A percentile compares a stretch with the other conserved stretches of the same genome.
Evolutionary conservation across 208 protist genomes (phyloP).

Genomic region (Crithidia fasciculata): DNA sequence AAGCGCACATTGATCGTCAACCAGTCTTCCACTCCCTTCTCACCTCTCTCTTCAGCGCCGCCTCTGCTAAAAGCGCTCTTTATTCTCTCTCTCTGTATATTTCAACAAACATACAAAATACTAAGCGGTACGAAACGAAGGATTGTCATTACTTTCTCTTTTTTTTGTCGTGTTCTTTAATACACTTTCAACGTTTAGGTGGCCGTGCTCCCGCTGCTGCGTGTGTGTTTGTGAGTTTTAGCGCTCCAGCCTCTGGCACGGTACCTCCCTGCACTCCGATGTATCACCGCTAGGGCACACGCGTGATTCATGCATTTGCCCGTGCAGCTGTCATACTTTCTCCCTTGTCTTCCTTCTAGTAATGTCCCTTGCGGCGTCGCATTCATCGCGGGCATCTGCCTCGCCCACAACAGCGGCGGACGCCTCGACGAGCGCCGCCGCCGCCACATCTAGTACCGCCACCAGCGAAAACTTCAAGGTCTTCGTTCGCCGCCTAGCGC

Average conservation of each 20-base stretch:
- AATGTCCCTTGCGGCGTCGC: conserved; percentile 4
- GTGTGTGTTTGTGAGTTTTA: no score
- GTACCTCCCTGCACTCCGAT: no score
- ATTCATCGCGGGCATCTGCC: conserved; percentile 7
- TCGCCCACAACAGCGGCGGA: background rate
- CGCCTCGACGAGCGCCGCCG: background rate
- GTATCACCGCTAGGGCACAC: no score
- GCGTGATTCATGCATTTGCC: no score
- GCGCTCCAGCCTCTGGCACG: no score
- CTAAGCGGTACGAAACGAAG: background rate
- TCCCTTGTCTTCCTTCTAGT: background rate
- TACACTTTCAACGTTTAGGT: background rate
- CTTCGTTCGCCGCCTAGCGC: conserved; percentile 60
- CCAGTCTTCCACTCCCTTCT: no score
- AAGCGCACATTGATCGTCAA: no score
- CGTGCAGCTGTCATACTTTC: background rate
- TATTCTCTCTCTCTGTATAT: no score
- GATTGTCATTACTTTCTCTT: background rate
- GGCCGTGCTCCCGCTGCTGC: no score
- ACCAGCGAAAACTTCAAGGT: conserved; percentile 54
- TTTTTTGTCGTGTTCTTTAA: background rate
- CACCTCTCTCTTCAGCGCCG: no score
- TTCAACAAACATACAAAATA: background rate
- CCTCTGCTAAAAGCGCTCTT: no score
- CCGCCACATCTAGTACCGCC: conserved; percentile 1